These are phyloP conservation scores for Paragyromitra xinjiangensis DNA, from an alignment of 495 filamentous ascomycete species.

Conservation along the genomic window DNA sequence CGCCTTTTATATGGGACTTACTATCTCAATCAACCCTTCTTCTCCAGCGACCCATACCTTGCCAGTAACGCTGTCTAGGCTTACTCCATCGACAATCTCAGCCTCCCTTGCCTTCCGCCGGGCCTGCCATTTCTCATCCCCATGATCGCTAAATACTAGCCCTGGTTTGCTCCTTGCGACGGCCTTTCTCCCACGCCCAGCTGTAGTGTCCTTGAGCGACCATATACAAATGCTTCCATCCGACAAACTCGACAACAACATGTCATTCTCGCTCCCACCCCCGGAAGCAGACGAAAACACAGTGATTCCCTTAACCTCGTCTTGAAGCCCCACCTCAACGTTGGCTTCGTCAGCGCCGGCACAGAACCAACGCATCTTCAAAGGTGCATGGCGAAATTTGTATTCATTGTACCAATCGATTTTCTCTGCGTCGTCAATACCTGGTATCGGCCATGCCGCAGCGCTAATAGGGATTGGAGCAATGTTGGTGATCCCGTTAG, in stretches of 20 bases:
- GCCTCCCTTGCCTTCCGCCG: conserved; percentile 39
- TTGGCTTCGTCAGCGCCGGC: conserved; percentile 32
- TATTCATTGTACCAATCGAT: conserved; percentile 58
- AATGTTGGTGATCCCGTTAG: not conserved
- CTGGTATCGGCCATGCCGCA: conserved; percentile 39
- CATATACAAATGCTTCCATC: conserved; percentile 54
- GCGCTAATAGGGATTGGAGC: not conserved
- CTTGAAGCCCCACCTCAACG: conserved; percentile 25
- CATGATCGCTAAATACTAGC: conserved; percentile 42
- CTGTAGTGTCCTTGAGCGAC: conserved; percentile 36
- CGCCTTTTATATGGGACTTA: not conserved
- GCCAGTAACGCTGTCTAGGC: conserved; percentile 32
- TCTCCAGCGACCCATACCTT: conserved; percentile 49
- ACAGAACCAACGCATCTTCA: conserved; percentile 53
- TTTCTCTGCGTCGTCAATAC: conserved; percentile 35
- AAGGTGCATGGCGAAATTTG: conserved; percentile 54
- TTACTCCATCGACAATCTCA: conserved; percentile 50
- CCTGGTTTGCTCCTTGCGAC: conserved; percentile 39
- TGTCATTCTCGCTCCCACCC: conserved; percentile 32
- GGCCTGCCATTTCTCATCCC: conserved; percentile 43
- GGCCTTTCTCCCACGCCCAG: conserved; percentile 20
- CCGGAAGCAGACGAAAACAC: conserved; percentile 38
- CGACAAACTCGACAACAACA: conserved; percentile 52
- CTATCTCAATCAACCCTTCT: conserved; percentile 52
- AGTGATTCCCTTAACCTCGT: conserved; percentile 54